Base-by-base conservation (phyloP, 768 basidiomycete genomes). In the Leccinum ochraceum region DNA sequence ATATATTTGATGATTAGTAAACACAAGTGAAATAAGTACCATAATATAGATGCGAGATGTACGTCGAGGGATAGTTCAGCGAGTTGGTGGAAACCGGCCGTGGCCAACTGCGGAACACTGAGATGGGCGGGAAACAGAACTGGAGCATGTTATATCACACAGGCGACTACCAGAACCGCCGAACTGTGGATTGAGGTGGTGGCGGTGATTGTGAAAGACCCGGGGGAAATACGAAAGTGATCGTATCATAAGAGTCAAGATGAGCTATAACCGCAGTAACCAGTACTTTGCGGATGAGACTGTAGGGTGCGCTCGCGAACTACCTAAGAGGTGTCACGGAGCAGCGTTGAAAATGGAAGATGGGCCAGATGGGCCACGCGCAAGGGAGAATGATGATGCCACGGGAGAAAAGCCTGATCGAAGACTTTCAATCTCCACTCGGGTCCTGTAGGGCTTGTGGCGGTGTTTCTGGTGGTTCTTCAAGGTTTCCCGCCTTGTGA, bases 401-500 rank as follows among this genome's bases (percentile, higher is more conserved):
- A 32, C 2, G 26, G 50, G 50, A 51, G 50, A 2, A 44, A 20
- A 20, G 14, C 24, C 4, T 51, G 50, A 26, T 51, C 9, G 17
- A 51, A 16, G 16, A 28, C 24, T 14, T 24, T 16, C 14, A 0
- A 26, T 3, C 5, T 14, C 48, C n/a, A 14, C 24, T 14, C 8
- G 7, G 49, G 14, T 6, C 32, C 32, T 34, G 32, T 34, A 4
- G 32, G 32, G 32, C 32, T 34, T 10, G 26, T 24, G 26, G 10
- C 17, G 50, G 13, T 3, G 20, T 9, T 20, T 3, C 20, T 20
- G 32, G 30, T 63, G 61, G 14, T 4, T 6, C 37, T 17, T 36
- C 37, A 62, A 24, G 28, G 13, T 57, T 4, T 6, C 5, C 24
- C 22, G 30, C 34, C 61, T 62, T 5, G 61, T 63, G n/a, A 63